Evolutionary conservation across 495 filamentous ascomycete genomes (phyloP), one percentile per base, ranked within the genome.

Genomic region (Penicillium ochrochloron): DNA sequence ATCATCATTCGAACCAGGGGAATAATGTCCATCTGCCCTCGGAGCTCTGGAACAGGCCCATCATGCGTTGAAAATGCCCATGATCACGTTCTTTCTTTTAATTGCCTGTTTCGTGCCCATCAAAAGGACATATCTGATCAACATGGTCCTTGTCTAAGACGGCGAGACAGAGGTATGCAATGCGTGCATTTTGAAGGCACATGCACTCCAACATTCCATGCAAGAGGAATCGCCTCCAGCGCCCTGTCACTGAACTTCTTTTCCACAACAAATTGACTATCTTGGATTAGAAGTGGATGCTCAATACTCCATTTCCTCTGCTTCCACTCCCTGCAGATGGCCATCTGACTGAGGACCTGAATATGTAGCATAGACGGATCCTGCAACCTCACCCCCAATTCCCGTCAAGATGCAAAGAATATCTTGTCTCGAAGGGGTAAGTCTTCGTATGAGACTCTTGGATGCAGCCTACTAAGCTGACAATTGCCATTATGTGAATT

Each of bases 361-460:
- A 25, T 37, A 12, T 7, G 31, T 35, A 25, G 23, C 33, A 4
- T 34, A 41, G 23, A 41, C 21, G 31, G 17, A 1, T 37, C 31
- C 19, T 53, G 59, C 59, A 53, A 27, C 33, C 14, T 21, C 8
- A 31, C 21, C n/a, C 31, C 35, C 41, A 2, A 34, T 27, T 51
- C 60, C 61, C 23, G 70, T 66, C 59, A 42, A 33, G 29, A 72
- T 67, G 60, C 29, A 66, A 68, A 68, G 60, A 33, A 11, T 34
- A 58, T 57, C 31, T 54, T 37, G 21, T 33, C 39, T 42, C 9
- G 48, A 59, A 58, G 17, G 57, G 29, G 57, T 41, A 35, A 55
- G 9, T 27, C 52, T 35, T 60, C 17, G 21, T 34, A 58, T 60
- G 33, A 57, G 56, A 55, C 33, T 59, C 61, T 27, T 60, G 19